Conservation (phyloP, 495 filamentous ascomycete species). For the Staphylotrichum tortipilum region DNA sequence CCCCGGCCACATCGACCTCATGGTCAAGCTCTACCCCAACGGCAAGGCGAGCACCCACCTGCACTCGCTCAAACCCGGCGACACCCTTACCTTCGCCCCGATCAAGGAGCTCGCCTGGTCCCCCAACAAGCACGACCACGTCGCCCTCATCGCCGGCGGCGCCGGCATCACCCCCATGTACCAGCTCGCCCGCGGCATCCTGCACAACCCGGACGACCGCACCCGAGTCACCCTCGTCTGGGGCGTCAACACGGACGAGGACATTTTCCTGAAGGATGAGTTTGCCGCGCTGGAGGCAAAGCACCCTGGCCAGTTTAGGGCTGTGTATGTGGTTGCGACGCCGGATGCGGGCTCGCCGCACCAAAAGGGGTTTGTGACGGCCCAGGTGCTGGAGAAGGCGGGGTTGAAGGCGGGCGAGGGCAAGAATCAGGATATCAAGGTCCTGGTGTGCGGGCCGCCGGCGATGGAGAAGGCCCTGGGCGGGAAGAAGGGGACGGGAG, state of each 20-base stretch:
- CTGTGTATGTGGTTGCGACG: slow-evolving; percentile 50
- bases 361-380: slow-evolving; percentile 48
- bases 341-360: slow-evolving; percentile 34
- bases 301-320: slow-evolving; percentile 51
- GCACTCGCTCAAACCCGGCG: slow-evolving; percentile 53
- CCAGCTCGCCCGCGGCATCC: slow-evolving; percentile 52
- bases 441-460: slow-evolving; percentile 60
- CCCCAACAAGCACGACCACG: slow-evolving; percentile 45
- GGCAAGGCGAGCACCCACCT: slow-evolving; percentile 54
- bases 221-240: slow-evolving; percentile 58
- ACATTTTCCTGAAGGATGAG: slow-evolving; percentile 50
- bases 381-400: slow-evolving; percentile 45
- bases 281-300: slow-evolving; percentile 43
- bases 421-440: slow-evolving; percentile 38
- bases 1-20: slow-evolving; percentile 46
- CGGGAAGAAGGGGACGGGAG: slow-evolving; percentile 28
- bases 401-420: slow-evolving; percentile 27
- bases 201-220: slow-evolving; percentile 51
- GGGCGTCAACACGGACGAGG: slow-evolving; percentile 54
- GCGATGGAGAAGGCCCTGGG: slow-evolving; percentile 52
- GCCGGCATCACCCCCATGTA: slow-evolving; percentile 58
- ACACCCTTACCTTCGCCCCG: slow-evolving; percentile 45
- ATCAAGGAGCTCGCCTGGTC: slow-evolving; percentile 47
- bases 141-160: slow-evolving; percentile 54
- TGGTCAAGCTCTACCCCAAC: slow-evolving; percentile 57